These are phyloP conservation scores for Deuterostichococcus epilithicus DNA, from an alignment of 139 green algal genomes.

Conservation along the genomic window DNA sequence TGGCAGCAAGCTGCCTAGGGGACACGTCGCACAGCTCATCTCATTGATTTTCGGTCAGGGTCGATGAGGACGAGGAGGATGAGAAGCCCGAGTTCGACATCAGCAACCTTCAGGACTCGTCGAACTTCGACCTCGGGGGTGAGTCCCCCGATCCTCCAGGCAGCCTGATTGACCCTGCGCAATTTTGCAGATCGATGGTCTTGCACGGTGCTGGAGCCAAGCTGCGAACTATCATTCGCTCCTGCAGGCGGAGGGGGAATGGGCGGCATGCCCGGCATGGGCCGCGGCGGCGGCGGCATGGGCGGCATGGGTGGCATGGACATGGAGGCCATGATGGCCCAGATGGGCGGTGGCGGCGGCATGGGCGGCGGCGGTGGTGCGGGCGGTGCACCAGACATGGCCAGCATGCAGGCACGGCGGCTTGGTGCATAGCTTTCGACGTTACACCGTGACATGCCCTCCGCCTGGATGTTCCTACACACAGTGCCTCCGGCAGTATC, in stretches of 20 bases:
- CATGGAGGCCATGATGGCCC: slow-evolving; percentile 29
- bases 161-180: too few relatives aligned
- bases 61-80: not conserved
- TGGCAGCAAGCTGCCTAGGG: too few relatives aligned
- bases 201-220: too few relatives aligned
- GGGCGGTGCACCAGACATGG: not conserved
- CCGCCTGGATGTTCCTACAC: too few relatives aligned
- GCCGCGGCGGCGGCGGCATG: not conserved
- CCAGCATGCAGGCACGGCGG: not conserved
- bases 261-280: not conserved
- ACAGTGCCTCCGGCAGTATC: too few relatives aligned
- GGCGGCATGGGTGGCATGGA: slow-evolving; percentile 13
- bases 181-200: too few relatives aligned
- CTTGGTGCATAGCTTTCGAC: too few relatives aligned
- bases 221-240: too few relatives aligned
- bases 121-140: not conserved
- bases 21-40: not conserved
- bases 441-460: too few relatives aligned
- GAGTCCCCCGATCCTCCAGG: too few relatives aligned
- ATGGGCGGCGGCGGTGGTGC: too few relatives aligned
- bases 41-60: not conserved
- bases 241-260: not conserved
- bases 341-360: too few relatives aligned
- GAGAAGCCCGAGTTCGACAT: not conserved
- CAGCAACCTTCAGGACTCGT: not conserved